Base-by-base conservation (phyloP, 2,329 filamentous ascomycete genomes). In the Colletotrichum sp. region DNA sequence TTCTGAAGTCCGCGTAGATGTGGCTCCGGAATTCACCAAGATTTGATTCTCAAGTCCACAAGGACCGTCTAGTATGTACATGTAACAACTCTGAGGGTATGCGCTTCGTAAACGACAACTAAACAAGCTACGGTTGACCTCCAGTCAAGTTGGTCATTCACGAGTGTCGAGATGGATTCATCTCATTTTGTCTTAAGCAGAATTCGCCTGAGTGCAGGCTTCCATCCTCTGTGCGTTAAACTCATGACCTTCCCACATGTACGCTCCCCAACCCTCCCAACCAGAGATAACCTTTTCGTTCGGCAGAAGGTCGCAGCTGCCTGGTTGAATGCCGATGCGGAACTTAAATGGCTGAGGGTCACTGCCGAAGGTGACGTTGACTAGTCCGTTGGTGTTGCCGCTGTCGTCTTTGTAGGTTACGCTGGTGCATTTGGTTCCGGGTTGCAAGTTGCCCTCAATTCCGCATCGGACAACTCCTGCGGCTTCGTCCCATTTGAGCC, bases 201-300 rank as follows among this genome's bases (percentile, higher is more conserved):
- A 27, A 27, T 34, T 9, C 29, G 25, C 34, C 16, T 61, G 34
- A 12, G 3, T 29, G 6, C 70, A 72, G 1, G 5, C 6, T 3
- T 29, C 12, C 16, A 27, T 6, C 19, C 19, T 22, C 30, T 39
- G 55, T 11, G 29, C 3, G 2, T 6, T 32, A 9, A 73, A 9
- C 6, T 39, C 8, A 32, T 30, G 19, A 8, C 22, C 19, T 6
- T 52, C 36, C 22, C 69, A 70, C 12, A 73, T 16, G 11, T 39
- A 39, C 13, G 71, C 39, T 19, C 71, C 71, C 71, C 71, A 73
- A 15, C 57, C 71, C 57, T 70, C 71, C 71, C 71, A 73, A 5
- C 71, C 66, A 7, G 71, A 70, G 30, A 39, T 8, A 6, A 73
- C 66, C 15, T 70, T 36, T 4, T 73, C 71, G 7, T 55, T 30